Evolutionary conservation across 2,329 filamentous ascomycete species (phyloP).

Genomic region (Cordyceps fumosorosea): DNA sequence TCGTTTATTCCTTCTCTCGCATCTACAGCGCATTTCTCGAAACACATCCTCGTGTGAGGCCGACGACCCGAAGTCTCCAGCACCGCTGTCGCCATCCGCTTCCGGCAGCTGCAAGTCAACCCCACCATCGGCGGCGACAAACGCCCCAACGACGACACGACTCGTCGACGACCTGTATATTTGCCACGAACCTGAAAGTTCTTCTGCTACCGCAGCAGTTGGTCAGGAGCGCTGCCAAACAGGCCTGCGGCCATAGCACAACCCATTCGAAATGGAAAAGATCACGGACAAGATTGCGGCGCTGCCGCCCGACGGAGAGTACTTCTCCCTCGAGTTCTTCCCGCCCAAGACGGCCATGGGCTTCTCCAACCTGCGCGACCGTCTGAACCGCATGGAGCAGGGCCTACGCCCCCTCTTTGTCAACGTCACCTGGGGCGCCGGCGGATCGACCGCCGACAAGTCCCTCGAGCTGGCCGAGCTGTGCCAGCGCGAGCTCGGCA

Average conservation of each 20-base stretch:
- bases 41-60: background rate
- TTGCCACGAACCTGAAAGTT: background rate
- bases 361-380: slow-evolving; percentile 86
- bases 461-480: slow-evolving; percentile 92
- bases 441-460: slow-evolving; percentile 84
- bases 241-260: background rate
- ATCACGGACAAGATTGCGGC: slow-evolving; percentile 94
- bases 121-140: slow-evolving; percentile 6
- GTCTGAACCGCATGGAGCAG: slow-evolving; percentile 90
- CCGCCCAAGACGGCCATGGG: slow-evolving; percentile 96
- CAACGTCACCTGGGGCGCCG: slow-evolving; percentile 96
- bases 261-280: slow-evolving; percentile 57
- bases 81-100: background rate
- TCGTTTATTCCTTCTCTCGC: background rate
- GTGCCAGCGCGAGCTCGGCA: slow-evolving; percentile 82
- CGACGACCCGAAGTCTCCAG: background rate
- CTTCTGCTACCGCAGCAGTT: background rate
- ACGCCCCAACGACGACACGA: background rate
- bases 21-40: background rate
- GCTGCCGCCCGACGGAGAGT: slow-evolving; percentile 71
- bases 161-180: background rate
- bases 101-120: background rate
- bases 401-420: slow-evolving; percentile 89
- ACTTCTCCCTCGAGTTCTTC: slow-evolving; percentile 99
- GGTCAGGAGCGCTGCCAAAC: too few species aligned